Evolutionary conservation across 805 yeast species (phyloP), one percentile per base, ranked within the genome.

Genomic region (Starmerella roubikii): DNA sequence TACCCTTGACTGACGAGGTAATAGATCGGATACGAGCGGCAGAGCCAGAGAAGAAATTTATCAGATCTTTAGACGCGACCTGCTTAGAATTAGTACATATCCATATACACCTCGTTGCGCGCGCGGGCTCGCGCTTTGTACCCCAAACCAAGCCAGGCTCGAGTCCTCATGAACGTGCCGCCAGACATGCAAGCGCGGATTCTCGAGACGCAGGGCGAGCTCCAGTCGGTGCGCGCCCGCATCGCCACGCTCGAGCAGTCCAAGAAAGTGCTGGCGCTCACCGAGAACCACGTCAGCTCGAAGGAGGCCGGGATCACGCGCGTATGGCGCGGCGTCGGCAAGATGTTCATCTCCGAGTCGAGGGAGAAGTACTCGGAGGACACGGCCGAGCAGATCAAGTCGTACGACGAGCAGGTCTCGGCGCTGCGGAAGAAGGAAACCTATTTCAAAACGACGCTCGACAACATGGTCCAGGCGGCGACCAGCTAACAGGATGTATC

Each of bases 321-420:
- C 8, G 86, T 85, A 4, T 85, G 93, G 91, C 73, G 81, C 54
- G 82, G 93, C 4, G 71, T 82, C 26, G 96, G 96, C 22, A 79
- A 78, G 58, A 71, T 83, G 60, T 60, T 60, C 41, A 34, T 57
- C 38, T 56, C 61, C 32, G 66, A 66, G 4, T 64, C 65, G 21
- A 62, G 64, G 3, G 50, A 56, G 3, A 58, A 62, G 3, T 80
- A 81, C 57, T 56, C 68, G 33, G 51, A 55, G 11, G 66, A 65
- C 37, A 58, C 83, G 25, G 54, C 62, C 18, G 54, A 58, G 18
- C 83, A 81, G 47, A 71, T 71, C 46, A 57, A 59, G 30, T 70
- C 64, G 13, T 66, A 74, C 42, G 55, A 66, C 38, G 93, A 79
- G 15, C 72, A 75, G 47, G 58, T 73, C 45, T 68, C 67, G 44